phyloP scores from a whole-genome alignment of 2,329 filamentous ascomycete genomes.

The Hypocreales sp. region DNA sequence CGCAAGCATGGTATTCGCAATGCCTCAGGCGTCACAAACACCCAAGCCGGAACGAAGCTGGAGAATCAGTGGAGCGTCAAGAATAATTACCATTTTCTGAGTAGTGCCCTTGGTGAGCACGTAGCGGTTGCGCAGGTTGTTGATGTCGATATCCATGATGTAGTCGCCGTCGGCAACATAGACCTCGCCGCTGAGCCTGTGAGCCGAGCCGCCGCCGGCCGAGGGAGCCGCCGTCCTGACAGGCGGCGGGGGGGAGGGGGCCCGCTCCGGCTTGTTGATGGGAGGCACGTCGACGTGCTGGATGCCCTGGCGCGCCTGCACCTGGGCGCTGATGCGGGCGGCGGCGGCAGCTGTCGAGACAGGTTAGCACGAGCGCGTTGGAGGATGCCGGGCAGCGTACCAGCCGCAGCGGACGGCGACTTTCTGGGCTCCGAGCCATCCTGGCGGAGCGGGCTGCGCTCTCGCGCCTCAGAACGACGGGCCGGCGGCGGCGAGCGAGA shows the following conservation, averaged over 20 bases:
- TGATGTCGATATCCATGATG: conserved; percentile 98
- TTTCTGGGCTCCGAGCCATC: conserved; percentile 26
- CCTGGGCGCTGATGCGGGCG: conserved; percentile 69
- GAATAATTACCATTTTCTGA: conserved; percentile 98
- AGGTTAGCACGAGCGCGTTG: conserved; percentile 7
- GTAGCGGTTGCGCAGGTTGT: conserved; percentile 92
- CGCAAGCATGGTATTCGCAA: conserved; percentile 54
- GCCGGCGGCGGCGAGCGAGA: conserved; percentile 67
- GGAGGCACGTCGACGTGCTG: conserved; percentile 84
- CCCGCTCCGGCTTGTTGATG: conserved; percentile 44
- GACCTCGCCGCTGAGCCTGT: conserved; percentile 67
- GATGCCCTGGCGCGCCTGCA: conserved; percentile 75
- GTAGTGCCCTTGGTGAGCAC: conserved; percentile 92
- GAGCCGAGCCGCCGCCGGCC: conserved; percentile 19
- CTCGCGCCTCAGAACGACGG: conserved; percentile 52
- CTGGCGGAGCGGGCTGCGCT: conserved; percentile 59
- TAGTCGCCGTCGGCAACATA: conserved; percentile 95
- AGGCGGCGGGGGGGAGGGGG: conserved; percentile 9
- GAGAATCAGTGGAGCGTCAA: conserved; percentile 23
- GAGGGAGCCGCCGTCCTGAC: conserved; percentile 20
- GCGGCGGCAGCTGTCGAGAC: conserved; percentile 59
- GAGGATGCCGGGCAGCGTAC: conserved; percentile 2
- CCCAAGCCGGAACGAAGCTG: conserved; percentile 18
- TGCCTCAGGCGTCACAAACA: conserved; percentile 26
- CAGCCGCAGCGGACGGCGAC: not conserved